Conservation (phyloP, 2,329 filamentous ascomycete genomes). For the Diaporthe citriasiana region DNA sequence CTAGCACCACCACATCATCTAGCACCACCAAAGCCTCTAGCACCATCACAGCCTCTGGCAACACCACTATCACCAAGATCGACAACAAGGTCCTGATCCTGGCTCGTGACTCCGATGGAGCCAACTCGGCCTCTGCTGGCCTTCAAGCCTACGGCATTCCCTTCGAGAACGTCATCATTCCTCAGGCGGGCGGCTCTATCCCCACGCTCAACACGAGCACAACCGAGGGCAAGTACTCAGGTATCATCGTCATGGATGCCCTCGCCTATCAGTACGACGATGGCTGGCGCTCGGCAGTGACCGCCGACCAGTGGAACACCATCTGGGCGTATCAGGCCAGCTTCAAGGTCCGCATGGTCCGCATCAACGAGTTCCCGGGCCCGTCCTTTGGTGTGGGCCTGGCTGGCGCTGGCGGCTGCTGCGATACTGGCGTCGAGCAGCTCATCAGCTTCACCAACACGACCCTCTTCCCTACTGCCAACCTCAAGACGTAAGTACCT, state of each 20-base stretch:
- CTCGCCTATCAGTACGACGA: background rate
- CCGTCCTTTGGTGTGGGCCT: background rate
- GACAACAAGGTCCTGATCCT: slow-evolving; percentile 18
- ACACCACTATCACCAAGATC: background rate
- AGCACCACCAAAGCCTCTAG: background rate
- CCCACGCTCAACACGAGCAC: background rate
- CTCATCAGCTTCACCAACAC: slow-evolving; percentile 27
- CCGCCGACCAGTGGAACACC: background rate
- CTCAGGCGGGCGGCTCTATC: background rate
- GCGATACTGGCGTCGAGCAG: slow-evolving; percentile 15
- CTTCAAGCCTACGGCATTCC: background rate
- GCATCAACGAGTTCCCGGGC: slow-evolving; percentile 4
- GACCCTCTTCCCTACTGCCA: background rate
- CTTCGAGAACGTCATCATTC: background rate
- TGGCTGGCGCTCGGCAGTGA: slow-evolving; percentile 10
- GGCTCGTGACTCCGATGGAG: slow-evolving; percentile 7
- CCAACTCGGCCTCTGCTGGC: background rate
- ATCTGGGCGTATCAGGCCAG: slow-evolving; percentile 3
- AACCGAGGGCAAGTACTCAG: slow-evolving; percentile 15
- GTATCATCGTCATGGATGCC: slow-evolving; percentile 15
- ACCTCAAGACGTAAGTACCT: slow-evolving; percentile 11
- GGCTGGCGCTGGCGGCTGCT: background rate
- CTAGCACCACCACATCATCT: background rate
- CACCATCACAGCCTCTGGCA: background rate
- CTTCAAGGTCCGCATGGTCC: slow-evolving; percentile 27